Percentiles rank a stretch among this genome's conserved stretches.
Conservation (phyloP, 2,329 filamentous ascomycete genomes). For the Sphaerulina musiva region DNA sequence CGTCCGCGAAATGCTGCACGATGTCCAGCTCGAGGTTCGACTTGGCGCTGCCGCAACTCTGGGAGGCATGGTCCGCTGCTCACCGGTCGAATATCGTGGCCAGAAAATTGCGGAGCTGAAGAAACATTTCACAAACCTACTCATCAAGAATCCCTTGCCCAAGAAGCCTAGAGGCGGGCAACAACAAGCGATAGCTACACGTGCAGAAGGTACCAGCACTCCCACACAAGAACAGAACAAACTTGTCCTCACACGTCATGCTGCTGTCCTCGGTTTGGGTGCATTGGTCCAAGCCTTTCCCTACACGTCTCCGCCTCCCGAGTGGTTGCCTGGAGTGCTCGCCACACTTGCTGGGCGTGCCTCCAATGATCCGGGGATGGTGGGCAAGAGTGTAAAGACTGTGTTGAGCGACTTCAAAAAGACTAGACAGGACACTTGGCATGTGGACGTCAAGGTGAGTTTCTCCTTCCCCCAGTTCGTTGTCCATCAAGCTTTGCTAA, state of each 20-base stretch:
- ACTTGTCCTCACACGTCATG: constrained; percentile 75
- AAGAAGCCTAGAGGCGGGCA: constrained; percentile 50
- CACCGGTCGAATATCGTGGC: constrained; percentile 70
- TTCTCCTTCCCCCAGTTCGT: neutral
- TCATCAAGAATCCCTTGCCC: constrained; percentile 81
- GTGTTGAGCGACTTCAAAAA: constrained; percentile 98
- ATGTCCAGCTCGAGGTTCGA: constrained; percentile 87
- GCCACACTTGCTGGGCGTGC: constrained; percentile 78
- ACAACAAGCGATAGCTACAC: neutral
- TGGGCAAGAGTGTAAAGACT: constrained; percentile 90
- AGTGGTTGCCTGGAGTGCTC: constrained; percentile 89
- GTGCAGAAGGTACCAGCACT: constrained; percentile 47
- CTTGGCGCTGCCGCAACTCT: constrained; percentile 87
- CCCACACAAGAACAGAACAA: constrained; percentile 67
- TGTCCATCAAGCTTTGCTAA: neutral
- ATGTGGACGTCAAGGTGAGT: constrained; percentile 90
- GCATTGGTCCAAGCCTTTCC: constrained; percentile 93
- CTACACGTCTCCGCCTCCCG: constrained; percentile 84
- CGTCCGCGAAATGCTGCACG: constrained; percentile 91
- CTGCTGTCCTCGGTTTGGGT: constrained; percentile 84
- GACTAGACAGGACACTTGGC: constrained; percentile 97
- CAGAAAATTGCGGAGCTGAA: constrained; percentile 71
- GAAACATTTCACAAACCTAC: constrained; percentile 67
- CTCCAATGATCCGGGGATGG: constrained; percentile 80
- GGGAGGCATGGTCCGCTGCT: constrained; percentile 97